Conservation (phyloP, 2,329 filamentous ascomycete species). For the Colletotrichum sp. region DNA sequence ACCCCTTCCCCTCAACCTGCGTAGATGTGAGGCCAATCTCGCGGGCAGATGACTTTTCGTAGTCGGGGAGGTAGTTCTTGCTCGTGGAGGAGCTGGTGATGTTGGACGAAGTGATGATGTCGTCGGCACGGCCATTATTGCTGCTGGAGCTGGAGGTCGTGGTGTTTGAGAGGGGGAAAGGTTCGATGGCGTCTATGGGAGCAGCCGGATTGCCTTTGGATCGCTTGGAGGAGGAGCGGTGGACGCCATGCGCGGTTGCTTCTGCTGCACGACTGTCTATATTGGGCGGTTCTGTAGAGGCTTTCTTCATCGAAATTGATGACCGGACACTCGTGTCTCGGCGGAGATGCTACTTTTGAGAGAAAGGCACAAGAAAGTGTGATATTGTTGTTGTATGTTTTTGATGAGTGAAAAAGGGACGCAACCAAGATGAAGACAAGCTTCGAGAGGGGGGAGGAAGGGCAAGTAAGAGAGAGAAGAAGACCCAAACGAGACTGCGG, state of each 20-base stretch:
- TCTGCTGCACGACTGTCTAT: slow-evolving; percentile 61
- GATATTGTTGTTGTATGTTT: not conserved
- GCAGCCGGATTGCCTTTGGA: slow-evolving; percentile 35
- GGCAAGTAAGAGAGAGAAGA: not conserved
- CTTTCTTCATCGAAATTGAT: slow-evolving; percentile 66
- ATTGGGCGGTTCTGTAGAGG: slow-evolving; percentile 55
- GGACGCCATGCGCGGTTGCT: slow-evolving; percentile 59
- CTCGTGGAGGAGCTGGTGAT: slow-evolving; percentile 26
- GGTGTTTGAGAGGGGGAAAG: slow-evolving; percentile 17
- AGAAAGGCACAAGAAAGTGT: not conserved
- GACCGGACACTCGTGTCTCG: slow-evolving; percentile 21
- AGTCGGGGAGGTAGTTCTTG: slow-evolving; percentile 24
- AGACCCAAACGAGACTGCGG: not conserved
- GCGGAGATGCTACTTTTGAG: not conserved
- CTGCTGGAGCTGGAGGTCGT: slow-evolving; percentile 2
- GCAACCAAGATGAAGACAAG: slow-evolving; percentile 3
- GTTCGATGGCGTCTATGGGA: slow-evolving; percentile 14
- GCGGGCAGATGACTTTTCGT: not conserved
- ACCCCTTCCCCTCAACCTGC: slow-evolving; percentile 59
- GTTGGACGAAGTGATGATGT: slow-evolving; percentile 20
- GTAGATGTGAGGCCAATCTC: slow-evolving; percentile 36
- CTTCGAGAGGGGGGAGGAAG: slow-evolving; percentile 4
- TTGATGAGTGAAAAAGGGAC: not conserved
- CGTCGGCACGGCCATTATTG: slow-evolving; percentile 8
- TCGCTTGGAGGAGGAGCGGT: slow-evolving; percentile 38